A percentile compares a stretch with the other conserved stretches of the same genome.
These are phyloP conservation scores for Rhododendron vialii DNA, from an alignment of 148 eudicot species.

Conservation along the genomic window DNA sequence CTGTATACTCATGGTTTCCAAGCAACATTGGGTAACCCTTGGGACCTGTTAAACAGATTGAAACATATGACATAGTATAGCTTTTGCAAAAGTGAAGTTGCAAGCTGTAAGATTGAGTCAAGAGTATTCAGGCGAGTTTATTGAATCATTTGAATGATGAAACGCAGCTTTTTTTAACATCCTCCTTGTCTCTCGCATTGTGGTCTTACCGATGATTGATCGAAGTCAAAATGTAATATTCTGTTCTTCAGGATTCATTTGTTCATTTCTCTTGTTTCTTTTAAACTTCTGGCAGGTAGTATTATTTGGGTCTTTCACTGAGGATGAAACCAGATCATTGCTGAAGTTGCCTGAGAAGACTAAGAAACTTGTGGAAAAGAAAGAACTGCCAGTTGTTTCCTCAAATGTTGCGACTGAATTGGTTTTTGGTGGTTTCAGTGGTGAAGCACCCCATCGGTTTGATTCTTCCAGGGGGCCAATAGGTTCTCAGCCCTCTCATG, in stretches of 20 bases:
- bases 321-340: conserved; percentile 44
- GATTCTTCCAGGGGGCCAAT: conserved; percentile 28
- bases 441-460: conserved; percentile 20
- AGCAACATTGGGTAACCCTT: not conserved
- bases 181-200: not conserved
- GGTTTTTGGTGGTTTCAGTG: conserved; percentile 34
- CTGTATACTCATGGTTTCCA: not conserved
- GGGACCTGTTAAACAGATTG: not conserved
- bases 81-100: not conserved
- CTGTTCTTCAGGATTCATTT: not conserved
- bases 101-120: not conserved
- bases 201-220: not conserved
- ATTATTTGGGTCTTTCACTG: conserved; percentile 51
- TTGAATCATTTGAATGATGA: not conserved
- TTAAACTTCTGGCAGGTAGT: conserved; percentile 41
- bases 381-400: conserved; percentile 44
- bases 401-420: conserved; percentile 32
- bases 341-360: conserved; percentile 23
- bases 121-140: not conserved
- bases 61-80: not conserved
- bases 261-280: not conserved
- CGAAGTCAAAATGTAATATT: not conserved
- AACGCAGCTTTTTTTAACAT: not conserved
- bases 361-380: conserved; percentile 23
- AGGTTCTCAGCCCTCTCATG: conserved; percentile 14